phyloP scores from a whole-genome alignment of 345 rosid species.

The Acer campestre region DNA sequence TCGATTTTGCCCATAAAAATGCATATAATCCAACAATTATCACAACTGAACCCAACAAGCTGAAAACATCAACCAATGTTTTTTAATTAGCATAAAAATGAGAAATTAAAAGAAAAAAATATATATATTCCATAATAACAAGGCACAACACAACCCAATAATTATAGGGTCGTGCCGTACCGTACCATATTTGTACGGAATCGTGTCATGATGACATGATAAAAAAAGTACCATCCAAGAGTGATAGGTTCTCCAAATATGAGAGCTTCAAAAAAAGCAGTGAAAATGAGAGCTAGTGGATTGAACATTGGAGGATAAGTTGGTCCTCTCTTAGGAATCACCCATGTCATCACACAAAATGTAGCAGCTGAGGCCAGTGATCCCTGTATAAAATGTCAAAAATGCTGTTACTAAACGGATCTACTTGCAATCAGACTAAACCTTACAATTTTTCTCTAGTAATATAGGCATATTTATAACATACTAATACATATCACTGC shows the following conservation, averaged over 20 bases:
- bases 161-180: no score
- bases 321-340: slow-evolving; percentile 47
- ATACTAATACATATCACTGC: no score
- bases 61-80: slow-evolving; percentile 16
- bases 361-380: slow-evolving; percentile 41
- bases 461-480: no score
- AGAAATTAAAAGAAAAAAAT: not conserved
- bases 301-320: slow-evolving; percentile 60
- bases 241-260: slow-evolving; percentile 36
- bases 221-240: slow-evolving; percentile 19
- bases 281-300: slow-evolving; percentile 45
- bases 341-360: slow-evolving; percentile 36
- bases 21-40: slow-evolving; percentile 50
- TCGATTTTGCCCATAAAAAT: slow-evolving; percentile 41
- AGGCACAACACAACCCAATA: no score
- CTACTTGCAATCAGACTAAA: not conserved
- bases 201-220: no score
- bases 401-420: no score
- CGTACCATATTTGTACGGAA: no score
- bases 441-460: not conserved
- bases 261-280: slow-evolving; percentile 39
- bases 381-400: slow-evolving; percentile 34
- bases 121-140: no score
- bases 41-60: slow-evolving; percentile 37
- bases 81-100: not conserved